phyloP scores from a whole-genome alignment of 176 grass and related monocot genomes.

The Microstegium vimineum region DNA sequence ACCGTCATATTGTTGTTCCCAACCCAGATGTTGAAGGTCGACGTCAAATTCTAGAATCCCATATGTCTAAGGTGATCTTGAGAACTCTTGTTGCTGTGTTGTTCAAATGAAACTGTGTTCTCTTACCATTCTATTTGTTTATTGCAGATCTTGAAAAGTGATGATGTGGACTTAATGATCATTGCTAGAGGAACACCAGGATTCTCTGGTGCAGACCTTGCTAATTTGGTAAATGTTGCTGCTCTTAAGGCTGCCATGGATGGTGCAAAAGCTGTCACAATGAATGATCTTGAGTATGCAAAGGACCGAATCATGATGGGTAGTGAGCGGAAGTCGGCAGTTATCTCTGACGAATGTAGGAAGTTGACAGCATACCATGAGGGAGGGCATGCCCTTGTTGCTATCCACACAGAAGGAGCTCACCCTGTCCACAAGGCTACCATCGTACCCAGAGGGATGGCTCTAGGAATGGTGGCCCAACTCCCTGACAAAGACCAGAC shows the following conservation, averaged over 20 bases:
- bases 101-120: conserved; percentile 10
- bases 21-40: conserved; percentile 98
- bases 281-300: conserved; percentile 86
- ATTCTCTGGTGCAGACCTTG: conserved; percentile 95
- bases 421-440: conserved; percentile 90
- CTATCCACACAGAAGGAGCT: conserved; percentile 86
- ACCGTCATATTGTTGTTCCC: conserved; percentile 92
- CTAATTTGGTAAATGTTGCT: conserved; percentile 91
- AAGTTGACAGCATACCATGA: conserved; percentile 93
- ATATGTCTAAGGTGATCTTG: conserved; percentile 84
- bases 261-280: conserved; percentile 77
- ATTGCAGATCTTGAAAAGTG: conserved; percentile 72
- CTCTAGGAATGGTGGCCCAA: conserved; percentile 83
- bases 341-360: conserved; percentile 75
- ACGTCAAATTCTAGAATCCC: conserved; percentile 85
- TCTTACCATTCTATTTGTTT: conserved; percentile 14
- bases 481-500: conserved; percentile 98
- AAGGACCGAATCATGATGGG: conserved; percentile 98
- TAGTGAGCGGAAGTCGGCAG: conserved; percentile 86
- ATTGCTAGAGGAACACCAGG: conserved; percentile 94
- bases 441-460: conserved; percentile 84
- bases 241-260: conserved; percentile 95
- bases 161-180: conserved; percentile 91
- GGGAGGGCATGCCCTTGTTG: conserved; percentile 94
- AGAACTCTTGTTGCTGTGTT: background rate